Evolutionary conservation across 23 red algal genomes (phyloP), one percentile per base, ranked within the genome.

Genomic region (Gracilariopsis chorda): DNA sequence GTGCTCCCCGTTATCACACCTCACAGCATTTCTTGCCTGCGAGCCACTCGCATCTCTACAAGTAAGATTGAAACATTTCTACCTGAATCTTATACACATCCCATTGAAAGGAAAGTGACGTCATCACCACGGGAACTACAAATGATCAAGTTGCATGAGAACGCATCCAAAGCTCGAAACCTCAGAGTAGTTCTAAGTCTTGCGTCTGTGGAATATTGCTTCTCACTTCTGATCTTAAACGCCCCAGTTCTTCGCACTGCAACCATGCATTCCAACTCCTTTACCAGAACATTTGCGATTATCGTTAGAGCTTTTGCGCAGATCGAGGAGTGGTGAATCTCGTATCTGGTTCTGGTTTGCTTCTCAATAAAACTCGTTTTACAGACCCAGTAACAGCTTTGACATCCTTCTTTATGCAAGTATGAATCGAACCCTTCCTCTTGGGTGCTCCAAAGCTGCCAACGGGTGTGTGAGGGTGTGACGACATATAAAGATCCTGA

Each of bases 31-130:
- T 65, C 73, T 11, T 73, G 77, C 28, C 77, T 91, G 20, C 75
- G 88, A 9, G 75, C 88, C 0, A 72, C 52, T 29, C 73, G 88
- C 17, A 91, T 91, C 23, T 68, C n/a, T 28, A 91, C 75, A 20
- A 91, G 82, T 61, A 59, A 41, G 43, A 72, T 91, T 9, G 28
- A 73, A 27, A 48, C 75, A 13, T 34, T 75, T 25, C 19, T 59
- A 33, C 57, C 88, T 27, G 74, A 80, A 62, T 34, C 60, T 25
- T 33, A 43, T 34, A 51, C 58, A 25, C 48, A 76, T 80, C 88
- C 88, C 2, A 81, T 91, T 70, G 75, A 71, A 55, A 91, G 72
- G 56, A 80, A 82, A 48, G 37, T 73, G 67, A 73, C 42, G 67
- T 73, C 67, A 73, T 73, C 67, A 16, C 47, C 67, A 3, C 67